Evolutionary conservation across 208 protist species (phyloP), one percentile per base, ranked within the genome.

Genomic region (Willaertia magna): DNA sequence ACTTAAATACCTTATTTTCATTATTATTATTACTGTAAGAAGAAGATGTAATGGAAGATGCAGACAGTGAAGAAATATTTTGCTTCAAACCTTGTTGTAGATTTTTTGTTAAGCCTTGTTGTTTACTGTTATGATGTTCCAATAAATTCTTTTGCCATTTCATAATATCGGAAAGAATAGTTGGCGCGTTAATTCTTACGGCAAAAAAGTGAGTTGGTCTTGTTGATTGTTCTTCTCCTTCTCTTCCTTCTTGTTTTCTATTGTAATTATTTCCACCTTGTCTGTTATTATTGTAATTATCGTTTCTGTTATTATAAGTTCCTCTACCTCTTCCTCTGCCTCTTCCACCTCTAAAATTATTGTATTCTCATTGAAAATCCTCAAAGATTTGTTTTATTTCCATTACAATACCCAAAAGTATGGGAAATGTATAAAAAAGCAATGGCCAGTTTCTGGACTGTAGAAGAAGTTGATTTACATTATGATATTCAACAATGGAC

Each of bases 361-460:
- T n/a, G n/a, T n/a, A 89, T 99, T 43, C 93, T 98, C 61, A 94
- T 89, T 85, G 95, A 97, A 75, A 99, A 99, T 91, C 93, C 94
- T 42, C 88, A 95, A 87, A 96, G 98, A 85, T 99, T 97, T 87
- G 97, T 99, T 55, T 88, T 99, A 47, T 99, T 99, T 90, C 98
- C 98, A 52, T 98, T 99, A 89, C 91, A 98, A 89, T 95, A 99
- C 90, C 90, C 90, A 47, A 94, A 97, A 67, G 96, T 99, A 48
- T 99, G 98, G 98, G 88, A 97, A 88, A 98, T 99, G 94, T 99
- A 99, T 93, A 99, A 99, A 94, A 97, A 98, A 91, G 95, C 97
- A 30, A 0, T 51, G 91, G 93, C 93, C 86, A 96, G 92, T 79
- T 98, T 98, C 91, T 99, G 97, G 97, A 99, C 97, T 48, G 93